These are phyloP conservation scores for Endogone sp. DNA, from an alignment of 192 early-diverging fungal species.

Conservation along the genomic window DNA sequence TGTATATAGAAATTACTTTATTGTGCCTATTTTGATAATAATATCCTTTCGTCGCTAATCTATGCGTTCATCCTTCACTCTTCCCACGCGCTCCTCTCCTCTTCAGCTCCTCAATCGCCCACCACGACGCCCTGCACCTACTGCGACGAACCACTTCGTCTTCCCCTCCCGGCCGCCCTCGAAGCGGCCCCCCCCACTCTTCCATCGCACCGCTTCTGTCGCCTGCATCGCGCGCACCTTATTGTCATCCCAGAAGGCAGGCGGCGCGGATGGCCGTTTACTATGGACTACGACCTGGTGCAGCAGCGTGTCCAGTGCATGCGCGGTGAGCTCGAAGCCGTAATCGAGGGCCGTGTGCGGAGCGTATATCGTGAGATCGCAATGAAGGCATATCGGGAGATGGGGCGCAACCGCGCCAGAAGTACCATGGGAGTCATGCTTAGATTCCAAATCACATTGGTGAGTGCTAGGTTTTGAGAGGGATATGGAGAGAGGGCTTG, in stretches of 20 bases:
- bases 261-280: slow-evolving; percentile 24
- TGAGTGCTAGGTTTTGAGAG: slow-evolving; percentile 8
- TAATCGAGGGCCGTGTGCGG: slow-evolving; percentile 17
- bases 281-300: slow-evolving; percentile 34
- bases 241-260: slow-evolving; percentile 35
- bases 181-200: too few species aligned
- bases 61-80: too few species aligned
- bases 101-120: too few species aligned
- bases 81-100: too few species aligned
- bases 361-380: slow-evolving; percentile 33
- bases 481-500: neutral
- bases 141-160: too few species aligned
- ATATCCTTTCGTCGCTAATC: too few species aligned
- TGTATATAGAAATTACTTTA: too few species aligned
- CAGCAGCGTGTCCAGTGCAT: slow-evolving; percentile 24
- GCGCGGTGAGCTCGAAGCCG: slow-evolving; percentile 21
- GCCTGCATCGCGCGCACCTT: slow-evolving; percentile 34
- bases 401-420: slow-evolving; percentile 38
- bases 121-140: too few species aligned
- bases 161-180: too few species aligned
- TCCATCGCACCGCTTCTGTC: slow-evolving; percentile 29
- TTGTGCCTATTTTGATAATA: too few species aligned
- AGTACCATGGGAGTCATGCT: slow-evolving; percentile 35
- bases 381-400: slow-evolving; percentile 22
- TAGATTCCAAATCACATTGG: slow-evolving; percentile 36